phyloP scores from a whole-genome alignment of 1,284 basidiomycete genomes.

The Cerrena zonata region DNA sequence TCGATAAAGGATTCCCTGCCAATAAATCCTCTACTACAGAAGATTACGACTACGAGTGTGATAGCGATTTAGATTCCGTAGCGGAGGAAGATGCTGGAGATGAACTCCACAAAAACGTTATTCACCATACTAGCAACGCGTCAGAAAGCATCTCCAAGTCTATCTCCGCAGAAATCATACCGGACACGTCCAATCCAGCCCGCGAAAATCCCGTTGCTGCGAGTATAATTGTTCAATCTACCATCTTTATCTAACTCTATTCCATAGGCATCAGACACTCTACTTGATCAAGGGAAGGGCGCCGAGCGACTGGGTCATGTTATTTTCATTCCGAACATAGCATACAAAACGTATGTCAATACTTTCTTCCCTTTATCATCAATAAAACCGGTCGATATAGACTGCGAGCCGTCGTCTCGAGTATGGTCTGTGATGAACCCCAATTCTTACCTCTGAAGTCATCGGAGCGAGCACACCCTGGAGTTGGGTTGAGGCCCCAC shows the following conservation, averaged over 20 bases:
- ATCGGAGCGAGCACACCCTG: background rate
- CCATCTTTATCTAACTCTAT: background rate
- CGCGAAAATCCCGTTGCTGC: background rate
- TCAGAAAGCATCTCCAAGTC: background rate
- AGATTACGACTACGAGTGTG: slow-evolving; percentile 16
- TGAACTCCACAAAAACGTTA: background rate
- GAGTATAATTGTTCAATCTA: background rate
- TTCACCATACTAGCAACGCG: background rate
- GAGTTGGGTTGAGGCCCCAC: slow-evolving; percentile 2
- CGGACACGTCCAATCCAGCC: too few relatives aligned
- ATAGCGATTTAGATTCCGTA: slow-evolving; percentile 18
- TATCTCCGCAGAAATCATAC: too few relatives aligned
- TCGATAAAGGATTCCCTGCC: slow-evolving; percentile 12
- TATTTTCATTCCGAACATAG: slow-evolving; percentile 17
- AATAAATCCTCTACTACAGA: background rate
- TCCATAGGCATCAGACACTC: background rate
- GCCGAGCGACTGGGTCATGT: slow-evolving; percentile 1
- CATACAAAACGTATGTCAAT: slow-evolving; percentile 17
- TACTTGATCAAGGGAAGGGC: background rate
- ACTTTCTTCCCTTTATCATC: background rate
- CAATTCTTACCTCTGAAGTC: slow-evolving; percentile 20
- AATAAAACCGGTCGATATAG: slow-evolving; percentile 7
- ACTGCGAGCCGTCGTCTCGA: slow-evolving; percentile 19
- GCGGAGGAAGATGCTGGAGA: slow-evolving; percentile 6
- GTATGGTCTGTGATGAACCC: slow-evolving; percentile 16